Conservation (phyloP, 768 basidiomycete species). For the Collybiopsis confluens region DNA sequence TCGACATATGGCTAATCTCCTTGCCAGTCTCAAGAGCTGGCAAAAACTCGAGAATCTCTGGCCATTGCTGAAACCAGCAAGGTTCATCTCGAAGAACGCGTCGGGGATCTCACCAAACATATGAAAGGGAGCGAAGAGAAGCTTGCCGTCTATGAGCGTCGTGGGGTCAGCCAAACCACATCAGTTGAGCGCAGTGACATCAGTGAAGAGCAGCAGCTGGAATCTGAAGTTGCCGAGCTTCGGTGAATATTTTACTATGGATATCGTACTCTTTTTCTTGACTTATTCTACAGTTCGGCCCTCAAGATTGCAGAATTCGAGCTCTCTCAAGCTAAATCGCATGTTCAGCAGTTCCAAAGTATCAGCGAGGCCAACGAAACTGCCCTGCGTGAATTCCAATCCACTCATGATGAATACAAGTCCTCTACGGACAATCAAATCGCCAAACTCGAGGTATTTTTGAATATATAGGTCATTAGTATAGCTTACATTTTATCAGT, state of each 20-base stretch:
- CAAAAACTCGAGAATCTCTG: constrained; percentile 66
- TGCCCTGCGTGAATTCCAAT: constrained; percentile 64
- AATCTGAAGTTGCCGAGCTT: constrained; percentile 81
- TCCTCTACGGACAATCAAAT: constrained; percentile 66
- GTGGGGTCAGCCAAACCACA: constrained; percentile 28
- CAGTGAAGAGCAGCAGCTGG: constrained; percentile 73
- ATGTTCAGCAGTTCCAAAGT: constrained; percentile 82
- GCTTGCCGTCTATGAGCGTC: constrained; percentile 80
- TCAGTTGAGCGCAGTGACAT: constrained; percentile 21
- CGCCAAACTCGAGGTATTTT: constrained; percentile 58
- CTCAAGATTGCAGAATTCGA: constrained; percentile 79
- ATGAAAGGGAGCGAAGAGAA: constrained; percentile 80
- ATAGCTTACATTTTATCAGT: constrained; percentile 34
- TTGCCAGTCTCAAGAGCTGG: constrained; percentile 56
- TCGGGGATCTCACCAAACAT: constrained; percentile 55
- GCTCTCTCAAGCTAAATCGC: constrained; percentile 60
- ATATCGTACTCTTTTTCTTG: not conserved
- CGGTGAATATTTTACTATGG: constrained; percentile 41
- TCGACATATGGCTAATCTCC: constrained; percentile 7
- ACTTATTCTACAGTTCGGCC: constrained; percentile 45
- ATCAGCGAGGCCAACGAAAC: constrained; percentile 81
- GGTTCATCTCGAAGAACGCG: constrained; percentile 71
- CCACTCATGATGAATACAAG: constrained; percentile 80
- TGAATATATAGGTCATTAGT: too few species aligned
- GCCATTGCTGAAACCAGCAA: constrained; percentile 74